Evolutionary conservation across 2,329 filamentous ascomycete genomes (phyloP).

Genomic region (Verticillium tricorpus): DNA sequence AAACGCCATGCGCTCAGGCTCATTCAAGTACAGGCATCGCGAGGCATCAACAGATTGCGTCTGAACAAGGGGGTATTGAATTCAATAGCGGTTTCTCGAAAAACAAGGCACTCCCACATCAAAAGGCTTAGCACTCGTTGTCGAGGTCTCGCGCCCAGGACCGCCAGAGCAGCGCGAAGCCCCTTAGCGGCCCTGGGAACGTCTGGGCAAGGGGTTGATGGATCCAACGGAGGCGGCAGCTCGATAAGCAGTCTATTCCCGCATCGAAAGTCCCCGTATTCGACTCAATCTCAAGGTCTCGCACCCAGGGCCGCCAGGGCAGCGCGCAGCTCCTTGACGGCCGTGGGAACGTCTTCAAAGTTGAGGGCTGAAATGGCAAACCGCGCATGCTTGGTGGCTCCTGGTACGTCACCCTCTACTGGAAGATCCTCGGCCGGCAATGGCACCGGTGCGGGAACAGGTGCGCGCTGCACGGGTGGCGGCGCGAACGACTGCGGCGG

Average conservation of each 20-base stretch:
- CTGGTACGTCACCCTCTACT: conserved; percentile 55
- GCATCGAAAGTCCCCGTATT: no score
- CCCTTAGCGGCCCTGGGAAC: conserved; percentile 86
- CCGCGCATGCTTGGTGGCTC: conserved; percentile 91
- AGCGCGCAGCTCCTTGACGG: conserved; percentile 74
- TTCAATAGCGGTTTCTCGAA: background rate
- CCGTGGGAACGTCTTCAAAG: conserved; percentile 91
- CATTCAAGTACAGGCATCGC: background rate
- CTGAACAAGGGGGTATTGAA: background rate
- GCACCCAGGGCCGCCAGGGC: conserved; percentile 70
- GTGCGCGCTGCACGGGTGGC: conserved; percentile 11
- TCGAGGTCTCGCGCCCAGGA: conserved; percentile 52
- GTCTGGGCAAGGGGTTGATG: conserved; percentile 39
- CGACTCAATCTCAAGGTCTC: background rate
- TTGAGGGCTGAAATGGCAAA: conserved; percentile 97
- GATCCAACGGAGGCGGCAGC: no score
- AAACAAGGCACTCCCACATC: background rate
- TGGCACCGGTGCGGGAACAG: conserved; percentile 10
- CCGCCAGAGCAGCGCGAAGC: conserved; percentile 66
- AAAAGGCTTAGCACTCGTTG: no score
- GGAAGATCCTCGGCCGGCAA: conserved; percentile 15
- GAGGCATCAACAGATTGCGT: background rate
- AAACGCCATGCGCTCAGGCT: no score
- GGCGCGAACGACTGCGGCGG: conserved; percentile 4
- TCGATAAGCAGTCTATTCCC: no score